Evolutionary conservation across 2,329 filamentous ascomycete genomes (phyloP).

Genomic region (Colletotrichum orchidophilum): DNA sequence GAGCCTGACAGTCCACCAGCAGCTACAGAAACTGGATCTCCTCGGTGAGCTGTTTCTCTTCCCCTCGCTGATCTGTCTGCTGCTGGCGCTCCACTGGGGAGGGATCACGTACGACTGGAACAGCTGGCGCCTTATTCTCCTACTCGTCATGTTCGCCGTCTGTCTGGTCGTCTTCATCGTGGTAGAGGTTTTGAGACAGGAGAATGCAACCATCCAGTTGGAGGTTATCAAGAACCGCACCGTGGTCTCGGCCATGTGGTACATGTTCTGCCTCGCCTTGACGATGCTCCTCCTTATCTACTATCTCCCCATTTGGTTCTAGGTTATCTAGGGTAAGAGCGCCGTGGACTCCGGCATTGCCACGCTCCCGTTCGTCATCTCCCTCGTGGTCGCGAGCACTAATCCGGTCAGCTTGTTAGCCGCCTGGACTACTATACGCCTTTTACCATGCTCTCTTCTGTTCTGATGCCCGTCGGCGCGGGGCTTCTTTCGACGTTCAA

Average conservation of each 20-base stretch:
- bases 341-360: slow-evolving; percentile 62
- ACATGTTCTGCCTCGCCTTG: background rate
- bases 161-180: slow-evolving; percentile 53
- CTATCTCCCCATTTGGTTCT: slow-evolving; percentile 32
- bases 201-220: slow-evolving; percentile 50
- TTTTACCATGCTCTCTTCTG: background rate
- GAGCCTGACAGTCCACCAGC: slow-evolving; percentile 1
- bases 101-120: slow-evolving; percentile 71
- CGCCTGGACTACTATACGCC: background rate
- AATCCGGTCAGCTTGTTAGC: background rate
- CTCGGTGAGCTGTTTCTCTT: slow-evolving; percentile 11
- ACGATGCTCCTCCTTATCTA: slow-evolving; percentile 3
- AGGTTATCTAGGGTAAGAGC: slow-evolving; percentile 51
- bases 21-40: background rate
- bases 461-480: slow-evolving; percentile 18
- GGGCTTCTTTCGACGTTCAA: slow-evolving; percentile 2
- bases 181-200: slow-evolving; percentile 44
- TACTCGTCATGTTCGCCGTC: slow-evolving; percentile 50
- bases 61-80: background rate
- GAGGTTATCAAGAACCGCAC: slow-evolving; percentile 51
- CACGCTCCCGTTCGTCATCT: slow-evolving; percentile 1
- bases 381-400: background rate
- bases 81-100: slow-evolving; percentile 5
- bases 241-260: background rate
- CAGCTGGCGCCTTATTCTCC: slow-evolving; percentile 51